Conservation (phyloP, 2,329 filamentous ascomycete genomes). For the Lecanicillium sp. region DNA sequence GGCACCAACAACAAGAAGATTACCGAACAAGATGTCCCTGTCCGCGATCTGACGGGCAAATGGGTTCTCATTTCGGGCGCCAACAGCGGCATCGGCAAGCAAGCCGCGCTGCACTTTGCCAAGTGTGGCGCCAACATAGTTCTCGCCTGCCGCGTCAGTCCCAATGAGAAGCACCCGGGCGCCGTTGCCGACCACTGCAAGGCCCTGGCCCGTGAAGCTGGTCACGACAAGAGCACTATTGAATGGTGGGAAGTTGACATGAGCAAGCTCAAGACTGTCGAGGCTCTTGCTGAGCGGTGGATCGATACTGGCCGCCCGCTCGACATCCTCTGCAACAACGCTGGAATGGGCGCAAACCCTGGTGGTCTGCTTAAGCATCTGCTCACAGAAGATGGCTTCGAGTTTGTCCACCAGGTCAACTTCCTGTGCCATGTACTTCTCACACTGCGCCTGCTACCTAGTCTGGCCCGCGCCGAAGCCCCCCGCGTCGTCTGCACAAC, state of each 20-base stretch:
- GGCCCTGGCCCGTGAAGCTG: constrained; percentile 9
- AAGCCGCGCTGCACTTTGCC: constrained; percentile 22
- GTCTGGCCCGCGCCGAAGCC: constrained; percentile 18
- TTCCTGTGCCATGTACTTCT: constrained; percentile 26
- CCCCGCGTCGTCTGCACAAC: constrained; percentile 27
- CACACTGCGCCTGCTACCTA: constrained; percentile 23
- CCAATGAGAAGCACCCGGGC: constrained; percentile 20
- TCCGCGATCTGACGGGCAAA: constrained; percentile 12
- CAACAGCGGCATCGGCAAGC: constrained; percentile 23
- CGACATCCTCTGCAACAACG: constrained; percentile 27
- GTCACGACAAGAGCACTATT: constrained; percentile 15
- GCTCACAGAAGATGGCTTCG: constrained; percentile 25
- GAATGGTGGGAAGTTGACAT: constrained; percentile 26
- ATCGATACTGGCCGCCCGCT: constrained; percentile 20
- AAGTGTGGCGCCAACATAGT: constrained; percentile 23
- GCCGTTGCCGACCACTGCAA: constrained; percentile 20
- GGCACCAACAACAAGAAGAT: constrained; percentile 10
- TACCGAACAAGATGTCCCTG: constrained; percentile 9
- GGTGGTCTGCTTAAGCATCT: constrained; percentile 11
- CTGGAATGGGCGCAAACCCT: constrained; percentile 20
- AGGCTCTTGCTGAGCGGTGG: constrained; percentile 23
- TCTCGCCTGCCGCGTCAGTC: constrained; percentile 22
- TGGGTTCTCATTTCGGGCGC: constrained; percentile 16
- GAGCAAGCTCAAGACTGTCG: constrained; percentile 20
- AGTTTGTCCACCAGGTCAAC: constrained; percentile 27